Percentiles rank a stretch among this genome's conserved stretches.
These are phyloP conservation scores for Pythium folliculosum DNA, from an alignment of 352 stramenopile genomes.

Conservation along the genomic window DNA sequence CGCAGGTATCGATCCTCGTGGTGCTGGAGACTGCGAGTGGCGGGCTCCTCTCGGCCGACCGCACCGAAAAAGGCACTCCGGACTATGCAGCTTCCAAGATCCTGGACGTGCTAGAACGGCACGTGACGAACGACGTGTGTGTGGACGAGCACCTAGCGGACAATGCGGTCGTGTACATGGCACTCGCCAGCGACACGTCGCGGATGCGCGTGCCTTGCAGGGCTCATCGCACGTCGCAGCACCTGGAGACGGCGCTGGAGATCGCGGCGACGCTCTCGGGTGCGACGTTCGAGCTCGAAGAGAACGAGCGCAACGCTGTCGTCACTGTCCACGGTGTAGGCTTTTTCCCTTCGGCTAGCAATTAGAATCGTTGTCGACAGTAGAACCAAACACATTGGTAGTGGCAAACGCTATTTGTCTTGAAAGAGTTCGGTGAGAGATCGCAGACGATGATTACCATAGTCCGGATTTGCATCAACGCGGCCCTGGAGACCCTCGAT, in stretches of 20 bases:
- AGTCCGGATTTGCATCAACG: background rate
- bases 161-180: conserved; percentile 73
- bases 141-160: conserved; percentile 77
- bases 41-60: conserved; percentile 48
- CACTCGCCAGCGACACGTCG: conserved; percentile 53
- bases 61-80: conserved; percentile 44
- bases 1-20: conserved; percentile 41
- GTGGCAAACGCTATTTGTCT: background rate
- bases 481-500: background rate
- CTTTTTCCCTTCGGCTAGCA: background rate
- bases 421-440: background rate
- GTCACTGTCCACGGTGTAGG: conserved; percentile 56
- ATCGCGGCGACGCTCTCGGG: conserved; percentile 44
- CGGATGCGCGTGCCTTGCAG: conserved; percentile 51
- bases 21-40: conserved; percentile 43
- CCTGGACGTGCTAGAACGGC: conserved; percentile 23
- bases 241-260: conserved; percentile 58
- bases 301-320: conserved; percentile 43
- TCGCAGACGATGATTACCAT: background rate
- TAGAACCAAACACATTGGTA: no score
- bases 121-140: conserved; percentile 49
- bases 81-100: conserved; percentile 38
- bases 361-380: no score
- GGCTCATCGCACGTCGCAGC: conserved; percentile 43
- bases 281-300: conserved; percentile 37